Base-by-base conservation (phyloP, 2,329 filamentous ascomycete species). In the Rasamsonia emersonii region DNA sequence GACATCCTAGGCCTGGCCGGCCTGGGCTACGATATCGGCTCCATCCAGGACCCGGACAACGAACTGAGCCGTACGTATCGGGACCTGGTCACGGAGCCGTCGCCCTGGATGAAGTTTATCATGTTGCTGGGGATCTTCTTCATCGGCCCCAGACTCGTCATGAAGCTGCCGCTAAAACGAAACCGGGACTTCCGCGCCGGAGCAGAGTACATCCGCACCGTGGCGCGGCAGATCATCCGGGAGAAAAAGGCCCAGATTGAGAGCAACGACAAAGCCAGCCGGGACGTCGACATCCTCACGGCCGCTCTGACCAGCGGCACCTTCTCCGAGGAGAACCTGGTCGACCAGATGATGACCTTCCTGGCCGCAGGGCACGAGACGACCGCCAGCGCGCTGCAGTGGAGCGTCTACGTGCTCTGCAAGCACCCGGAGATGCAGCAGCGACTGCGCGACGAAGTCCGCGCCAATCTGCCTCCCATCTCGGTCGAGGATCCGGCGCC, bases 261-360 rank as follows among this genome's bases (percentile, higher is more conserved):
- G 30, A 47, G 43, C 21, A 40, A 37, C 4, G 20, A 18, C 9
- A 32, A 44, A 3, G 36, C 59, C 1, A 40, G 21, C 40, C n/a
- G n/a, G n/a, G n/a, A n/a, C 36, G 56, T 74, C 5, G 86, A 93
- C 54, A 91, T 94, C 36, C 65, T 93, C 19, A 85, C 80, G 1
- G 81, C 89, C 0, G 86, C 86, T 10, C 65, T 93, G 28, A 73
- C 79, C 51, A 85, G 77, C 23, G 82, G 82, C 28, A 75, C 68
- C 4, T 91, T 93, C 58, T 72, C 63, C 9, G 83, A 91, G 40
- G 81, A 86, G 29, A 77, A 85, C 38, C 72, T 93, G n/a, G 74
- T 86, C 20, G 82, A 91, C 54, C 86, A 93, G 59, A 73, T 91
- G 52, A 91, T 93, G 83, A 93, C 84, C 0, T 91, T 93, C 63